phyloP scores from a whole-genome alignment of 495 filamentous ascomycete genomes.

The Xylaria acuta region DNA sequence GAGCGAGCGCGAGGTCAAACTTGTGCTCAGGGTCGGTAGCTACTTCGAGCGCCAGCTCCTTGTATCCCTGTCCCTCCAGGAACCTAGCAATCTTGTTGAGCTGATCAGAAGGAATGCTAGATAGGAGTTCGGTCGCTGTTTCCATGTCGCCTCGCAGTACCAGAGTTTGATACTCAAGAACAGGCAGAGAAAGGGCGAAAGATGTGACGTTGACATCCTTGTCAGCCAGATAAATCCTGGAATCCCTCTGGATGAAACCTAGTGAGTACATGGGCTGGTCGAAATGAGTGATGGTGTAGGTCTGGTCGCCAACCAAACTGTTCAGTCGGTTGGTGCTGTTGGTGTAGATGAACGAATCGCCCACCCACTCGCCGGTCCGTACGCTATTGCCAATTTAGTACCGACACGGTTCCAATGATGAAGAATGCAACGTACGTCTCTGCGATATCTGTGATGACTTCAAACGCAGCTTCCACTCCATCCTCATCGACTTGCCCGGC shows the following conservation, averaged over 20 bases:
- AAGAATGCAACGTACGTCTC: constrained; percentile 65
- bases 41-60: constrained; percentile 93
- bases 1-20: constrained; percentile 87
- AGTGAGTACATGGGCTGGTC: constrained; percentile 94
- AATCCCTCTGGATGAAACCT: constrained; percentile 93
- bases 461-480: constrained; percentile 96
- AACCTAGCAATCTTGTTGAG: constrained; percentile 98
- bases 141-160: constrained; percentile 97
- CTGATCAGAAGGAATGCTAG: constrained; percentile 83
- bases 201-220: constrained; percentile 93
- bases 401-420: neutral
- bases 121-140: constrained; percentile 81
- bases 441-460: constrained; percentile 92
- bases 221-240: constrained; percentile 89
- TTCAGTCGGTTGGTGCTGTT: constrained; percentile 96
- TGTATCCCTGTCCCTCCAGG: constrained; percentile 95
- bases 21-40: constrained; percentile 96
- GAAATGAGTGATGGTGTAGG: constrained; percentile 98
- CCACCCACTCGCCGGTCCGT: constrained; percentile 96
- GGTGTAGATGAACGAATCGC: constrained; percentile 98
- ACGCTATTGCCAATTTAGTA: constrained; percentile 59
- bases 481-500: constrained; percentile 87
- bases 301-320: constrained; percentile 97
- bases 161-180: constrained; percentile 96
- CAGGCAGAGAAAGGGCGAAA: constrained; percentile 88